phyloP scores from a whole-genome alignment of 306 rosid genomes.

The Castanea sativa region DNA sequence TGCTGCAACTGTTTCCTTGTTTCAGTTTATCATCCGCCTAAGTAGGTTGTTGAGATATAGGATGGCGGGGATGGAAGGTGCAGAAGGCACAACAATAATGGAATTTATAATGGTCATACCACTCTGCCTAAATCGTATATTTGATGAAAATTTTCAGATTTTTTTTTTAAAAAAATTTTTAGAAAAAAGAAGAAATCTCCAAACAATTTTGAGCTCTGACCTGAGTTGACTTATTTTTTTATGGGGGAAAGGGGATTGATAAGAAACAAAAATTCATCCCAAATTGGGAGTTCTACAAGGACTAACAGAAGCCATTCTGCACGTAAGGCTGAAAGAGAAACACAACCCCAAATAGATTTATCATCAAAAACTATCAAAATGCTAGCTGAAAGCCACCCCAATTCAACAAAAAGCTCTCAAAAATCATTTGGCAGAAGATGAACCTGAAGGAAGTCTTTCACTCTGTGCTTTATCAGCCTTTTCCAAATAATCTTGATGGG shows the following conservation, averaged over 20 bases:
- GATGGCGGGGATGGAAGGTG: too few species aligned
- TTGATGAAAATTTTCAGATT: too few species aligned
- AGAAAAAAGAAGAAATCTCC: too few species aligned
- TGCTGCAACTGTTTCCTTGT: too few species aligned
- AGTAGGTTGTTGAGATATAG: too few species aligned
- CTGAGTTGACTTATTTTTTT: background rate
- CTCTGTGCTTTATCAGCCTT: constrained; percentile 92
- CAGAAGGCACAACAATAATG: too few species aligned
- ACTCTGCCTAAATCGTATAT: too few species aligned
- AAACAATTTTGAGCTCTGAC: background rate
- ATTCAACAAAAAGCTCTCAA: constrained; percentile 14
- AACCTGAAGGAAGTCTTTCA: constrained; percentile 75
- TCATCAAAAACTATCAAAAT: background rate
- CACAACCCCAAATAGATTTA: background rate
- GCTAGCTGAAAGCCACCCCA: constrained; percentile 15
- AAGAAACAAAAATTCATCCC: background rate
- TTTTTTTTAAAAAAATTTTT: too few species aligned
- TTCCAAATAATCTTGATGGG: constrained; percentile 96
- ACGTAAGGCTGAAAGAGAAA: background rate
- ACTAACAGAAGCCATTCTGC: background rate
- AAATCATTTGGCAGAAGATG: constrained; percentile 64
- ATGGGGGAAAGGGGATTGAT: background rate
- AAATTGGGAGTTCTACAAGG: background rate
- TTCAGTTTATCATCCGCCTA: too few species aligned
- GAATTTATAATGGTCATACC: too few species aligned